Conservation (phyloP, 306 rosid genomes). For the Clitoria ternatea region DNA sequence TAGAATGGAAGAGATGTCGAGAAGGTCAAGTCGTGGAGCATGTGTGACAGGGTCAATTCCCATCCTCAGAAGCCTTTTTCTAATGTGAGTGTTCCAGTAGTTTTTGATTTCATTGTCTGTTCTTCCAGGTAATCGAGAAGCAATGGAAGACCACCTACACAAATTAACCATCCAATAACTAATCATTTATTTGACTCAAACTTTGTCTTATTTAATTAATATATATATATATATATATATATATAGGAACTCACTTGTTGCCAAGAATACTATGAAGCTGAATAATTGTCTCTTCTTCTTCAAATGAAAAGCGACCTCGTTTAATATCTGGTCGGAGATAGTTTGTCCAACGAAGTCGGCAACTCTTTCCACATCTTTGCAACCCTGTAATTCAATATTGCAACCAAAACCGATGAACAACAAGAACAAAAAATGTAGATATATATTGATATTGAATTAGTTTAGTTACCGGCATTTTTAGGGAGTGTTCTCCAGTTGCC, state of each 20-base stretch:
- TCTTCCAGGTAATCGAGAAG: conserved; percentile 85
- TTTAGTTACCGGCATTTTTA: conserved; percentile 72
- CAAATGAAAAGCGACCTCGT: conserved; percentile 80
- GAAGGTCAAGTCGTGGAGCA: conserved; percentile 69
- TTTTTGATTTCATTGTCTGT: conserved; percentile 94
- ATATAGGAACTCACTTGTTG: conserved; percentile 65
- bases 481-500: conserved; percentile 99
- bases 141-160: conserved; percentile 90
- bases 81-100: conserved; percentile 94
- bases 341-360: conserved; percentile 96
- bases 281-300: conserved; percentile 93
- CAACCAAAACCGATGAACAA: neutral
- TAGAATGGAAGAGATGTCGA: conserved; percentile 67
- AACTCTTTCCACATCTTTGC: conserved; percentile 96
- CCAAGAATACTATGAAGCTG: conserved; percentile 87
- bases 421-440: too few relatives aligned
- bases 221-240: too few relatives aligned
- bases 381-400: conserved; percentile 46
- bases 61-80: conserved; percentile 85
- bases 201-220: neutral
- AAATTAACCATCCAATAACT: neutral
- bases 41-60: conserved; percentile 98
- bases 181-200: neutral
- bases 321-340: conserved; percentile 94
- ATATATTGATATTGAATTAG: neutral